Base-by-base conservation (phyloP, 1,284 basidiomycete species). In the Pyrrhoderma lamaoense region DNA sequence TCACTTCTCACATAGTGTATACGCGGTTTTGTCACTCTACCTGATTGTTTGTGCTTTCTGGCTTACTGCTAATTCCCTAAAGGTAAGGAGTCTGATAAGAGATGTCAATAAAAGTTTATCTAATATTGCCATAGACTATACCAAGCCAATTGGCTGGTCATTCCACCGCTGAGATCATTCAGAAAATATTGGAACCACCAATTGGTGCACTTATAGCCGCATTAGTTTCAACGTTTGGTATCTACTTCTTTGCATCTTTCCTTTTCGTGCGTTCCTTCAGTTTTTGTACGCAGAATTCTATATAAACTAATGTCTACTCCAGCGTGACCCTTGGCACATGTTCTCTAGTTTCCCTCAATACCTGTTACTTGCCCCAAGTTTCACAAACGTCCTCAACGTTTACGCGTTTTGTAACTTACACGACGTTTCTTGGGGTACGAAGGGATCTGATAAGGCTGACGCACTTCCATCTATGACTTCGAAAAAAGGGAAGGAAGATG, bases 321-420 rank as follows among this genome's bases (percentile, higher is more conserved):
- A 93, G 87, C 80, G 88, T 54, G 94, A 98, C 69, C 94, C 94
- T 4, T 97, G 94, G 94, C 94, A 98, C 66, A 90, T 99, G 85
- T 81, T 95, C 67, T 92, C 90, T n/a, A 93, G 90, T 62, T 94
- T 97, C 76, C 74, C 87, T 59, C 94, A 96, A 67, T 98, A 96
- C 66, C 71, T 96, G 60, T 81, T 85, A 57, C 67, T 96, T 49
- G 93, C 93, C 14, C 90, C 90, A 0, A 91, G 87, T 60, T 94
- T 95, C 70, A 93, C 85, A 45, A 97, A 96, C 63, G 85, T 96
- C 23, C 78, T 98, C 59, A 96, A 96, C 67, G 90, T 95, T 31
- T 97, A 96, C 63, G 92, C 93, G 0, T 98, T 97, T 74, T 96
- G 93, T 68, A 95, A 94, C 68, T 70, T 93, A 64, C 90, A 93